phyloP scores from a whole-genome alignment of 2,329 filamentous ascomycete genomes.

The Lachnellula occidentalis region DNA sequence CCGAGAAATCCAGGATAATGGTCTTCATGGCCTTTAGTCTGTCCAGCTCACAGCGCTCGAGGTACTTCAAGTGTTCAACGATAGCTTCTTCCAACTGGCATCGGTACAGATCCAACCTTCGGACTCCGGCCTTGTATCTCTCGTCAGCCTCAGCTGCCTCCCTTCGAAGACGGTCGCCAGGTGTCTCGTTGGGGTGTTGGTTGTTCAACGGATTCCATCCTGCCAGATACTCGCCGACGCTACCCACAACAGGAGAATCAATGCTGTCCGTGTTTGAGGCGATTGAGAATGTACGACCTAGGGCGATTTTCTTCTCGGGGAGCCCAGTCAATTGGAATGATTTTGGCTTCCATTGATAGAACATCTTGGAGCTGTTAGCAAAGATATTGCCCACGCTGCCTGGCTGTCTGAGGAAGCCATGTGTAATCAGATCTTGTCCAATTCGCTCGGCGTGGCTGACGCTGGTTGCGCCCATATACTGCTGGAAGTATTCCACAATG shows the following conservation, averaged over 20 bases:
- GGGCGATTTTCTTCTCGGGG: constrained; percentile 75
- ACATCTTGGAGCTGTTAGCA: constrained; percentile 95
- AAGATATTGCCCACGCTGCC: constrained; percentile 95
- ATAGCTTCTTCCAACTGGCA: constrained; percentile 97
- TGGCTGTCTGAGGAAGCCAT: constrained; percentile 82
- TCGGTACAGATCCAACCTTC: constrained; percentile 81
- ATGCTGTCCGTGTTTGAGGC: constrained; percentile 51
- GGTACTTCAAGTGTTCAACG: constrained; percentile 85
- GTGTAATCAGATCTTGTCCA: constrained; percentile 82
- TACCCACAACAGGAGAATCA: constrained; percentile 78
- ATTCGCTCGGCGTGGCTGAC: constrained; percentile 90
- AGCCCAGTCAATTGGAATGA: constrained; percentile 83
- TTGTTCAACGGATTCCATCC: constrained; percentile 93
- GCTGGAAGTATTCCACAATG: constrained; percentile 92
- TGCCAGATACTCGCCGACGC: constrained; percentile 82
- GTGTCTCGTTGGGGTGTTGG: constrained; percentile 87
- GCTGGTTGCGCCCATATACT: constrained; percentile 75
- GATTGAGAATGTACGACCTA: constrained; percentile 70
- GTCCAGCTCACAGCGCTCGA: constrained; percentile 95
- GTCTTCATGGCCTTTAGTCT: constrained; percentile 97
- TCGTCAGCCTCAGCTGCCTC: constrained; percentile 90
- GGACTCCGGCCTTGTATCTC: constrained; percentile 81
- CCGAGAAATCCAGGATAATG: constrained; percentile 94
- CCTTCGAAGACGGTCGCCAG: constrained; percentile 75
- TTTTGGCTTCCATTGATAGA: constrained; percentile 94